Base-by-base conservation (phyloP, 345 rosid genomes). In the Aquilaria malaccensis region DNA sequence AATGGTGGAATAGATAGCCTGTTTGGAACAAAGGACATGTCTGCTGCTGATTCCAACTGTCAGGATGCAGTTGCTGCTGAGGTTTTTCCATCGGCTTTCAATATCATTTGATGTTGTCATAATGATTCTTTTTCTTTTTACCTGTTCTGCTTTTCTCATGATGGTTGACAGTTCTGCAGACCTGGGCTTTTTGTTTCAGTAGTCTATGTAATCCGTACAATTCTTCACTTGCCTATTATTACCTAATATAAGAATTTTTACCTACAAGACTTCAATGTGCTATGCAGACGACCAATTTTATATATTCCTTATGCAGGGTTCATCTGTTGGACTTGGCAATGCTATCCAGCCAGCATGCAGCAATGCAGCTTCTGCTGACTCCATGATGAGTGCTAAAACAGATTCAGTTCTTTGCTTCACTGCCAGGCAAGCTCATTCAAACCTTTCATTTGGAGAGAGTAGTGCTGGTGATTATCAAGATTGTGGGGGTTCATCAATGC, bases 401-500 rank as follows among this genome's bases (percentile, higher is more conserved):
- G 97, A 94, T 72, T 86, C 99, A 50, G 55, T 88, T 60, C 77
- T 86, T 33, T 79, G 87, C 79, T 82, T 81, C 53, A 62, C 75
- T 2, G 54, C 79, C 3, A 81, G 74, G 67, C 92, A 74, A 60
- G 77, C 76, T 13, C 92, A 80, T 66, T 81, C 95, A 12, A 83
- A 54, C 75, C 80, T 95, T 70, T 91, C 99, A 3, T 88, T 95
- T 79, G 98, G 94, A 63, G 98, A 88, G 64, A 80, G 89, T 74
- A 81, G 77, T 57, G 78, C 77, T 37, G 94, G 76, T 15, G 99
- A 91, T 80, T 83, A 79, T 68, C 99, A 95, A 77, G 97, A 91
- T 55, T 90, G 97, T 74, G 96, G 87, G 57, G 96, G 88, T 60
- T 88, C 96, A 47, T 73, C 95, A 30, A 65, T 86, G 81, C 80